Base-by-base conservation (phyloP, 176 grass and related monocot genomes). In the Cenchrus fungigraminus region DNA sequence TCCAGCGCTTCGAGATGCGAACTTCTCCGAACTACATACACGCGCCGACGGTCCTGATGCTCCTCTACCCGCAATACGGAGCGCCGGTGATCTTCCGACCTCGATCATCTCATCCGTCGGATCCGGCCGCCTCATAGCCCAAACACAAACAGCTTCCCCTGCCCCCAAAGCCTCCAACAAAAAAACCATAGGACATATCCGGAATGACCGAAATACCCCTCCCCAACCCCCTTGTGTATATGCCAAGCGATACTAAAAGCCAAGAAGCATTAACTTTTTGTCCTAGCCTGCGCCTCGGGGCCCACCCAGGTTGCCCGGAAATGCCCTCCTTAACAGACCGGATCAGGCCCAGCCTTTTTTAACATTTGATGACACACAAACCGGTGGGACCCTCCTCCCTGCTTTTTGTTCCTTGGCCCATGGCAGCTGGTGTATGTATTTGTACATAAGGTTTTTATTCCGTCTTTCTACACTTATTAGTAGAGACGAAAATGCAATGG, bases 31-130 rank as follows among this genome's bases (percentile, higher is more conserved):
- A 81, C 8, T 97, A 97, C 1, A 51, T 97, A 2, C 95, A 97
- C 29, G 95, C 95, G 0, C 95, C 95, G 0, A 95, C 95, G 0
- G 91, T 98, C 1, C 65, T 98, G 1, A 93, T 98, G 92, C 92
- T 98, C 66, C 82, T 98, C 1, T 87, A 98, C 82, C 89, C 95
- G 4, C 92, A 98, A 7, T 87, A 95, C 0, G 95, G 95, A 0
- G 95, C 95, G 0, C 92, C 91, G 0, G 32, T 98, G 62, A 86
- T 95, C 81, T 90, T 98, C 76, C 92, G 83, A 0, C 73, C 92
- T 0, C 83, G 85, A 0, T 4, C 64, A 2, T 8, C 88, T 0
- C 16, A 3, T 12, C 71, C 66, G 5, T 20, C 60, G 0, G 56
- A 60, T 54, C 51, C 14, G 0, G 47, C 19, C 5, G 29, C 58